phyloP scores from a whole-genome alignment of 2,329 filamentous ascomycete genomes.

The Orbilia ellipsospora region DNA sequence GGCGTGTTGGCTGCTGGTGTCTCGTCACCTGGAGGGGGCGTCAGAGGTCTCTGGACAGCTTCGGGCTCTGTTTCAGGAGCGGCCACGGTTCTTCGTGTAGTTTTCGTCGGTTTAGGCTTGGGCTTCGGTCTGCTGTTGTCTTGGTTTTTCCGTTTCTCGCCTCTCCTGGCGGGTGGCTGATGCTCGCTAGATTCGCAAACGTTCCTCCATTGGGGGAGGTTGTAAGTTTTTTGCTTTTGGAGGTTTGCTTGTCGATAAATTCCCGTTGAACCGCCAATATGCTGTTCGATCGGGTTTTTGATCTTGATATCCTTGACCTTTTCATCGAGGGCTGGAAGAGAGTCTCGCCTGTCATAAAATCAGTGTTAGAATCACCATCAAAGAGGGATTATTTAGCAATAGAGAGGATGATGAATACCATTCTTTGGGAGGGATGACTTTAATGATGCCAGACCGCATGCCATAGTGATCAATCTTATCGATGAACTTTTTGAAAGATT shows the following conservation, averaged over 20 bases:
- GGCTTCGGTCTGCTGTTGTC: slow-evolving; percentile 56
- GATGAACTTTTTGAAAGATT: slow-evolving; percentile 91
- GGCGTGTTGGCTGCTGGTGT: slow-evolving; percentile 60
- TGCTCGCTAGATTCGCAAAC: slow-evolving; percentile 95
- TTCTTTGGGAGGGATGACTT: slow-evolving; percentile 91
- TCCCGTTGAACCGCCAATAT: slow-evolving; percentile 94
- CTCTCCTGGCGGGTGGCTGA: slow-evolving; percentile 89
- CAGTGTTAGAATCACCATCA: slow-evolving; percentile 32
- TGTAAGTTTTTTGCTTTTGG: slow-evolving; percentile 94
- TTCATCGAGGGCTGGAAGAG: slow-evolving; percentile 81
- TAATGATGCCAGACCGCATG: slow-evolving; percentile 97
- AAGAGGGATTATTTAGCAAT: neutral
- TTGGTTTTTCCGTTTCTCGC: slow-evolving; percentile 74
- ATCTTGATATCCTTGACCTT: slow-evolving; percentile 90
- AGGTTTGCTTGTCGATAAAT: slow-evolving; percentile 98
- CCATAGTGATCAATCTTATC: slow-evolving; percentile 90
- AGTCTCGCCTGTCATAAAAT: slow-evolving; percentile 68
- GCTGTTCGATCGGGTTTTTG: slow-evolving; percentile 96
- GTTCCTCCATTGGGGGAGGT: slow-evolving; percentile 93
- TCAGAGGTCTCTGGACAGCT: slow-evolving; percentile 66
- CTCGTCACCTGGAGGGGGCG: slow-evolving; percentile 62
- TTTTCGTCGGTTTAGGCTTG: slow-evolving; percentile 54
- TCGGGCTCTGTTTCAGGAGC: slow-evolving; percentile 29
- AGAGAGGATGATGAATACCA: slow-evolving; percentile 73
- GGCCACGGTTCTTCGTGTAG: slow-evolving; percentile 59